A percentile compares a stretch with the other conserved stretches of the same genome.
Evolutionary conservation across 2,329 filamentous ascomycete species (phyloP).

Genomic region (Fusarium sp.): DNA sequence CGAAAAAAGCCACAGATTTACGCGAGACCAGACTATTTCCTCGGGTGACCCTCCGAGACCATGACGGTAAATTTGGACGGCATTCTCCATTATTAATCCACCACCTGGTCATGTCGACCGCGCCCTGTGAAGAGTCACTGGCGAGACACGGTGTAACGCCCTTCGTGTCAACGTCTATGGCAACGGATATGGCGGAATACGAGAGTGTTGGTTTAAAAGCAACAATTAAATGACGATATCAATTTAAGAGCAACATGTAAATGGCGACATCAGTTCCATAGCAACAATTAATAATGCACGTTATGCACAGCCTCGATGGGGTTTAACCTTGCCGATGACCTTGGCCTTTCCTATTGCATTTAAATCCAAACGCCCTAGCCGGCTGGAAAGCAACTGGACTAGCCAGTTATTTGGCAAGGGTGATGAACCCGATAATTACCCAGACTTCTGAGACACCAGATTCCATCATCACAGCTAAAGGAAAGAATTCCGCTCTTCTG

Average conservation of each 20-base stretch:
- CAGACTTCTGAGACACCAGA: too few species aligned
- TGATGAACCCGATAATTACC: too few species aligned
- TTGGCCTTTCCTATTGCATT: too few species aligned
- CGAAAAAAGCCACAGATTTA: slow-evolving; percentile 29
- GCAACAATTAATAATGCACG: neutral
- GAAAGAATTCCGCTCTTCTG: too few species aligned
- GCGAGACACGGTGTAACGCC: neutral
- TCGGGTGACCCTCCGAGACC: neutral
- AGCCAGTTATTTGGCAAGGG: too few species aligned
- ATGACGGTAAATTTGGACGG: neutral
- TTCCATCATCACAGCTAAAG: too few species aligned
- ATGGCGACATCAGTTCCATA: neutral
- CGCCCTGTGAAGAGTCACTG: slow-evolving; percentile 21
- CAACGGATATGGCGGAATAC: neutral
- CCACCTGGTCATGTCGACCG: slow-evolving; percentile 23
- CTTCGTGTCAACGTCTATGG: neutral
- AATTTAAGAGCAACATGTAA: neutral
- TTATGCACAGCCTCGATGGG: neutral
- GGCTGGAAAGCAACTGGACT: too few species aligned
- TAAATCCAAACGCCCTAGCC: too few species aligned
- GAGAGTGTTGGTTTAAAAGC: neutral
- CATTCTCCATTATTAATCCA: slow-evolving; percentile 34
- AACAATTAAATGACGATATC: neutral
- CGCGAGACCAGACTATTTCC: neutral
- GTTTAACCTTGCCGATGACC: too few species aligned